Base-by-base conservation (phyloP, 1,284 basidiomycete species). In the Austroboletus niveus region DNA sequence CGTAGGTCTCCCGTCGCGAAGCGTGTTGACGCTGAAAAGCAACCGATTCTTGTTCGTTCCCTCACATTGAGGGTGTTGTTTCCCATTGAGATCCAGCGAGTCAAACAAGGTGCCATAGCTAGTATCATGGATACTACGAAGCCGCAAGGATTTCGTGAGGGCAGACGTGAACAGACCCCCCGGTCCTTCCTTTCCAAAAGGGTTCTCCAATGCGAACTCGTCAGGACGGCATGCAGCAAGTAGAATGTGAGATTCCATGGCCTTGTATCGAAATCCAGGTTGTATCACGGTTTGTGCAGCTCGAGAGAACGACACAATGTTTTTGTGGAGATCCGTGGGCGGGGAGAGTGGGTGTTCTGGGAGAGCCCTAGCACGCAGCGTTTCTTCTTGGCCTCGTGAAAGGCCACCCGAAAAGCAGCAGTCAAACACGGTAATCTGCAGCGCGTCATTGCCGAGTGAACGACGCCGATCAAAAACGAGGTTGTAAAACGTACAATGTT, bases 401-500 rank as follows among this genome's bases (percentile, higher is more conserved):
- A 64, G 60, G 35, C 60, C 62, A 5, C 62, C 62, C 1, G 60
- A 62, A 47, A 60, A 52, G 40, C 60, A 61, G 10, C 60, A 62
- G 29, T 64, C 60, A 20, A 60, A 55, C 20, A 61, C 35, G 27
- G 30, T 49, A 20, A 60, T 36, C 60, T 61, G 24, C 15, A 49
- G 27, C 9, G 11, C 3, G 8, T 0, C 36, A 15, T 20, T 6
- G 5, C 34, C 12, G 2, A 27, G 24, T 41, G 4, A 48, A 40
- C 6, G 14, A 12, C 7, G 20, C 1, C 1, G 7, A n/a, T 34
- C 7, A 5, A 5, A 15, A 31, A 6, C 5, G 17, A 9, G 17
- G 5, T 8, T 8, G 38, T 10, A 5, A 27, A 2, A 50, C 60
- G 17, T 45, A 64, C 62, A 56, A 86, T 79, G 53, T 86, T 87